Evolutionary conservation across 345 rosid genomes (phyloP).

Genomic region (Eutrema yunnanense): DNA sequence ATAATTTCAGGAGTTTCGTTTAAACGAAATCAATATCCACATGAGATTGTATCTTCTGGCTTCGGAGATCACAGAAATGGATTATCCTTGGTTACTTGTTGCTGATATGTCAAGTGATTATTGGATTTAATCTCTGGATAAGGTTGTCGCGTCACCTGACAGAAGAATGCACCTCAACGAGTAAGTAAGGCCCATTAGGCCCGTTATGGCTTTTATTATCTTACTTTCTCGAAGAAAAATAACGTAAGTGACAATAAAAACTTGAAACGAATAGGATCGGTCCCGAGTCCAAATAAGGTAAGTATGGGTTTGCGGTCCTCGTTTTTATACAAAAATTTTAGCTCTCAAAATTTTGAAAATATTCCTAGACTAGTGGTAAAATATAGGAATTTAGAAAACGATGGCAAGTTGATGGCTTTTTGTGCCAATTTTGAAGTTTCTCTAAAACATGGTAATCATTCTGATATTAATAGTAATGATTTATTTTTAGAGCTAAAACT

Average conservation of each 20-base stretch:
- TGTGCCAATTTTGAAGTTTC: no score
- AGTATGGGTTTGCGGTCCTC: no score
- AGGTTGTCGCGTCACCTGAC: conserved; percentile 22
- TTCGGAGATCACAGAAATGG: conserved; percentile 51
- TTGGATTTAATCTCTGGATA: conserved; percentile 45
- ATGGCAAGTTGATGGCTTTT: no score
- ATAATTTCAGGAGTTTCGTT: neutral
- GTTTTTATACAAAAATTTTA: no score
- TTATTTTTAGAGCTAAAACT: no score
- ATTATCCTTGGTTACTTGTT: conserved; percentile 43
- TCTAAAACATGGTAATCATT: no score
- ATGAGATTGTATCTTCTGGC: conserved; percentile 1
- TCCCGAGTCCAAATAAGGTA: no score
- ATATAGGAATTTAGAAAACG: no score
- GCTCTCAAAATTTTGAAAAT: no score
- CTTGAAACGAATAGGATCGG: no score
- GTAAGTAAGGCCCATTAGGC: neutral
- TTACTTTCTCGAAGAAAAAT: neutral
- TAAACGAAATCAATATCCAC: neutral
- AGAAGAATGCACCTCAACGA: neutral
- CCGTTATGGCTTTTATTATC: neutral
- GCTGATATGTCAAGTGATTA: conserved; percentile 45
- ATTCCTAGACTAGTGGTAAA: no score
- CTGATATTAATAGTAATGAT: no score
- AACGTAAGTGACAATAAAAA: neutral